Evolutionary conservation across 257 asterid genomes (phyloP).

Genomic region (Haberlea rhodopensis): DNA sequence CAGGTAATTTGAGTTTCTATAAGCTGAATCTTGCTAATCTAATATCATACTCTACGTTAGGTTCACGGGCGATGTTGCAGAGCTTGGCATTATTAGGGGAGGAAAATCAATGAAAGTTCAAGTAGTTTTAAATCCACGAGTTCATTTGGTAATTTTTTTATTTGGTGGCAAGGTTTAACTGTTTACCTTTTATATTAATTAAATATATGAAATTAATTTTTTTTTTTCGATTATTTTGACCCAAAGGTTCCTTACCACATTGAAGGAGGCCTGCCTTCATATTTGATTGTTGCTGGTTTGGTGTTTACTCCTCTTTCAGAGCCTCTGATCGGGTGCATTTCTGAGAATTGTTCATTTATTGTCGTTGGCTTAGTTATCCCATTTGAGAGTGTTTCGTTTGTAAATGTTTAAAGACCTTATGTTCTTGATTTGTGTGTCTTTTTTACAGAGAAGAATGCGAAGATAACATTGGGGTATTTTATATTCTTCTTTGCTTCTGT

Average conservation of each 20-base stretch:
- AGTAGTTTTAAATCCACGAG: constrained; percentile 69
- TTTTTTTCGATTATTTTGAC: constrained; percentile 26
- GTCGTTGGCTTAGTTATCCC: neutral
- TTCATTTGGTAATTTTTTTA: constrained; percentile 60
- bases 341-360: constrained; percentile 17
- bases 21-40: constrained; percentile 11
- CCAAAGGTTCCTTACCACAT: constrained; percentile 91
- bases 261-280: constrained; percentile 92
- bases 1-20: constrained; percentile 4
- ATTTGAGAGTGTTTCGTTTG: constrained; percentile 10
- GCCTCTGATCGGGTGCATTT: constrained; percentile 76
- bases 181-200: constrained; percentile 18
- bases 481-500: neutral
- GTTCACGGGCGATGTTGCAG: constrained; percentile 77
- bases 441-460: constrained; percentile 80
- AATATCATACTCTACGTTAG: constrained; percentile 39
- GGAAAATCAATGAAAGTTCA: constrained; percentile 67
- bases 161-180: constrained; percentile 19
- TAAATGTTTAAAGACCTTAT: neutral
- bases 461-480: constrained; percentile 80
- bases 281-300: constrained; percentile 89
- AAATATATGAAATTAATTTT: constrained; percentile 19
- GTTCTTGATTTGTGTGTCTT: constrained; percentile 23
- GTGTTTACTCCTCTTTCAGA: constrained; percentile 97
- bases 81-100: constrained; percentile 80